These are phyloP conservation scores for Spinacia oleracea DNA, from an alignment of 179 eudicot genomes.

Conservation along the genomic window DNA sequence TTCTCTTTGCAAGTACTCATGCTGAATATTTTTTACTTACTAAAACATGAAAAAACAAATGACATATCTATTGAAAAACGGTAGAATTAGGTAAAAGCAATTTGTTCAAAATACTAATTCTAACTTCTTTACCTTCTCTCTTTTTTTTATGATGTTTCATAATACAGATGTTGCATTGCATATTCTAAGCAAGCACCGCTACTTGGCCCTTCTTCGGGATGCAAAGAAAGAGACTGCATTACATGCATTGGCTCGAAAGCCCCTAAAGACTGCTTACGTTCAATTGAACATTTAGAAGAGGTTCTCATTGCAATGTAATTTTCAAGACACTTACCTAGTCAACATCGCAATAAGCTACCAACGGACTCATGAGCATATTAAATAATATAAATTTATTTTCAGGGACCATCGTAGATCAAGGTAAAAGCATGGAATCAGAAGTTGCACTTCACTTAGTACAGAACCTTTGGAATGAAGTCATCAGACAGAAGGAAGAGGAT, in stretches of 20 bases:
- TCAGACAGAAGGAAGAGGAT: slow-evolving; percentile 19
- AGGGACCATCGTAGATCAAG: slow-evolving; percentile 12
- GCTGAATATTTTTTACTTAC: not conserved
- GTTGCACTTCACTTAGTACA: slow-evolving; percentile 13
- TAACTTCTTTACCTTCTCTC: not conserved
- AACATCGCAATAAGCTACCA: not conserved
- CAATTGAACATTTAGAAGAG: not conserved
- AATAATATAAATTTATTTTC: not conserved
- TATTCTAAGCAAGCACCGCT: slow-evolving; percentile 13
- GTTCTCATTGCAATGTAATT: not conserved
- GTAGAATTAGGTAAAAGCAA: no score
- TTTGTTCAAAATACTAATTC: not conserved
- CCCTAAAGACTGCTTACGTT: not conserved
- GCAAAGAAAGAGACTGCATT: slow-evolving; percentile 26
- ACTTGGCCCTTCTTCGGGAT: slow-evolving; percentile 25
- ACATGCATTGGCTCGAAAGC: slow-evolving; percentile 29
- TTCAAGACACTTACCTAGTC: not conserved
- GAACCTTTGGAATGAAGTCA: slow-evolving; percentile 25
- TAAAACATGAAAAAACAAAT: no score
- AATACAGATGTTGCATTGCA: slow-evolving; percentile 24
- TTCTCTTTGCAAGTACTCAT: not conserved
- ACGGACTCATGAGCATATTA: not conserved
- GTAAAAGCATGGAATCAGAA: not conserved
- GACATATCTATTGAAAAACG: no score
- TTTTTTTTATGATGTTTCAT: not conserved